A percentile compares a stretch with the other conserved stretches of the same genome.
phyloP scores from a whole-genome alignment of 139 green algal genomes.

The Closterium sp. region DNA sequence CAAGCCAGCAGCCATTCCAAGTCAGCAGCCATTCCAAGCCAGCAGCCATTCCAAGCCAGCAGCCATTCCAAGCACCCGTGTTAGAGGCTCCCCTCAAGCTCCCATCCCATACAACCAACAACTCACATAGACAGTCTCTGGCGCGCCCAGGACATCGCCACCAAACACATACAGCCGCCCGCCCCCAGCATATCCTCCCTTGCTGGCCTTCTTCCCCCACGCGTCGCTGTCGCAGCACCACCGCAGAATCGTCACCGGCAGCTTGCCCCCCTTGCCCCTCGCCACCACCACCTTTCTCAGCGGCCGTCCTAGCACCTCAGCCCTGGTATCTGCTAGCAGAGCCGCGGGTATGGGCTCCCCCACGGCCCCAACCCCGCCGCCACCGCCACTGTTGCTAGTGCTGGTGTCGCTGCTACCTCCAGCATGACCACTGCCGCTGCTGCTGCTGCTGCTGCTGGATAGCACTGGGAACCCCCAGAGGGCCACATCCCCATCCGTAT shows the following conservation, averaged over 20 bases:
- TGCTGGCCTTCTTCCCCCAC: neutral
- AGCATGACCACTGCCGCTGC: neutral
- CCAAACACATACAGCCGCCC: slow-evolving; percentile 42
- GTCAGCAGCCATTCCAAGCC: neutral
- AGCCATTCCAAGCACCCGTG: too few relatives aligned
- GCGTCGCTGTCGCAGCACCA: slow-evolving; percentile 13
- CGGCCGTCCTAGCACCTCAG: slow-evolving; percentile 7
- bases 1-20: neutral
- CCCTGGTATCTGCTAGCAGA: neutral
- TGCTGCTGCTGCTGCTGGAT: neutral
- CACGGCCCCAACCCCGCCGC: neutral
- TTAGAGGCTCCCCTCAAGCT: too few relatives aligned
- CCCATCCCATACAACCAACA: neutral
- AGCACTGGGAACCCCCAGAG: slow-evolving; percentile 13
- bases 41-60: neutral
- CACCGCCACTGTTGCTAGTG: neutral
- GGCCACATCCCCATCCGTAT: slow-evolving; percentile 28
- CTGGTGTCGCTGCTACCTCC: neutral
- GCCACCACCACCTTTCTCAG: neutral
- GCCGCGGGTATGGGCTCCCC: neutral
- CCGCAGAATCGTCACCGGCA: slow-evolving; percentile 23
- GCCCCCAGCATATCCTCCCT: neutral
- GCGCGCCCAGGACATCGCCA: neutral
- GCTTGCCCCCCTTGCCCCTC: neutral
- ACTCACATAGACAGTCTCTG: slow-evolving; percentile 21